Percentiles rank a stretch among this genome's conserved stretches.
These are phyloP conservation scores for Physcia stellaris DNA, from an alignment of 495 filamentous ascomycete genomes.

Conservation along the genomic window DNA sequence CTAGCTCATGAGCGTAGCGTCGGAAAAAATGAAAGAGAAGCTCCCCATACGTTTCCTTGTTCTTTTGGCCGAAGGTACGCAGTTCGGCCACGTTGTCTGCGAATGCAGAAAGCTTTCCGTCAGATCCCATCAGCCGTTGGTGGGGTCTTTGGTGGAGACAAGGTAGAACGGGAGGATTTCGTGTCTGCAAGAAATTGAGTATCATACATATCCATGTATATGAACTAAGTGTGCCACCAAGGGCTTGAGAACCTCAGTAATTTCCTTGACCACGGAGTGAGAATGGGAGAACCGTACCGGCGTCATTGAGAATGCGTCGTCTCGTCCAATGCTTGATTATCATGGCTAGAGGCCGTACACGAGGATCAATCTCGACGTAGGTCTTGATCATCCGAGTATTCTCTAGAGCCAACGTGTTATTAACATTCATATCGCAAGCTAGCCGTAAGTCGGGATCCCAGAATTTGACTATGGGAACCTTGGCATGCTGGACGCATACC, in stretches of 20 bases:
- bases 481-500: constrained; percentile 82
- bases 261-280: too few species aligned
- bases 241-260: too few species aligned
- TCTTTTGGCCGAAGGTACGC: constrained; percentile 57
- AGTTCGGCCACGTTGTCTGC: constrained; percentile 70
- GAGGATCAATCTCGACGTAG: constrained; percentile 85
- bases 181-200: constrained; percentile 85
- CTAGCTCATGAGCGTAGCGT: constrained; percentile 83
- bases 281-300: constrained; percentile 45
- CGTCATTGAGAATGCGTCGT: constrained; percentile 82
- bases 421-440: constrained; percentile 98
- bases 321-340: constrained; percentile 96
- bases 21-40: constrained; percentile 90
- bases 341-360: constrained; percentile 87
- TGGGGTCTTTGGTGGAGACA: constrained; percentile 68
- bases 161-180: constrained; percentile 76
- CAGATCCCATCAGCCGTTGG: constrained; percentile 39
- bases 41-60: constrained; percentile 69
- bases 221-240: constrained; percentile 89
- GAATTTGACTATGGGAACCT: constrained; percentile 97
- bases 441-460: constrained; percentile 89
- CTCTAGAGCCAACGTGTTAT: constrained; percentile 85
- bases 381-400: constrained; percentile 98
- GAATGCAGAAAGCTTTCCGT: constrained; percentile 59
- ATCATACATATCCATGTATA: constrained; percentile 99